Percentiles rank a stretch among this genome's conserved stretches.
Conservation (phyloP, 768 basidiomycete species). For the Rhodotorula babjevae region DNA sequence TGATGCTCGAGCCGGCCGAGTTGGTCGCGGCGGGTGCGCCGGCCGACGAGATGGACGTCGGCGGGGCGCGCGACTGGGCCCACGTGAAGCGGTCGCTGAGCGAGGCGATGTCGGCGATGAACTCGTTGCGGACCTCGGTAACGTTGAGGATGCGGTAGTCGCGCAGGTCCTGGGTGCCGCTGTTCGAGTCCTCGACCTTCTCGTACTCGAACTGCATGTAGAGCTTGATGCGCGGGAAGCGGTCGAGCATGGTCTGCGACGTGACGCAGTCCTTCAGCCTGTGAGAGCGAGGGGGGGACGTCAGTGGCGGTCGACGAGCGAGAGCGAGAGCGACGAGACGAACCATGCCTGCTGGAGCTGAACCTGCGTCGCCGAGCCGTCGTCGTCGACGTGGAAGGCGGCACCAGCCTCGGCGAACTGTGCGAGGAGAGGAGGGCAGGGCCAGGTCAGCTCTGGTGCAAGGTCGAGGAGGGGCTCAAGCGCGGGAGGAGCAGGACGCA, state of each 20-base stretch:
- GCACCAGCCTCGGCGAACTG: conserved; percentile 43
- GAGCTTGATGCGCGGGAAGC: conserved; percentile 42
- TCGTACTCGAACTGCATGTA: conserved; percentile 46
- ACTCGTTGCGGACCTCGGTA: conserved; percentile 32
- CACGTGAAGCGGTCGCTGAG: conserved; percentile 37
- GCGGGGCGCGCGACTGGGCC: conserved; percentile 32
- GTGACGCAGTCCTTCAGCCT: conserved; percentile 41
- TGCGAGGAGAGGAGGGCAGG: too few relatives aligned
- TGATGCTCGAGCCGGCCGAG: conserved; percentile 26
- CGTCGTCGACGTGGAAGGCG: conserved; percentile 38
- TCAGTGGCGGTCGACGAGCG: neutral
- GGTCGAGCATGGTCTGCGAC: conserved; percentile 37
- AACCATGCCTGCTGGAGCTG: conserved; percentile 39
- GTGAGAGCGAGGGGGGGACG: neutral
- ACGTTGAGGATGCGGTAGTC: conserved; percentile 43
- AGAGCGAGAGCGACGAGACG: neutral
- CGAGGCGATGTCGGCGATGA: conserved; percentile 33
- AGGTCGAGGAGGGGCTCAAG: too few relatives aligned
- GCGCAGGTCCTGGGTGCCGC: conserved; percentile 32
- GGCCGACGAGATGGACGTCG: conserved; percentile 34
- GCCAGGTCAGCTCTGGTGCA: neutral
- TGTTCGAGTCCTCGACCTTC: conserved; percentile 41
- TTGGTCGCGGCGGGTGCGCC: conserved; percentile 35
- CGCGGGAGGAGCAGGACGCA: conserved; percentile 8
- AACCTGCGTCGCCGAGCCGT: conserved; percentile 20